Percentiles rank a stretch among this genome's conserved stretches.
phyloP scores from a whole-genome alignment of 2,329 filamentous ascomycete species.

The Rutstroemia sp. region DNA sequence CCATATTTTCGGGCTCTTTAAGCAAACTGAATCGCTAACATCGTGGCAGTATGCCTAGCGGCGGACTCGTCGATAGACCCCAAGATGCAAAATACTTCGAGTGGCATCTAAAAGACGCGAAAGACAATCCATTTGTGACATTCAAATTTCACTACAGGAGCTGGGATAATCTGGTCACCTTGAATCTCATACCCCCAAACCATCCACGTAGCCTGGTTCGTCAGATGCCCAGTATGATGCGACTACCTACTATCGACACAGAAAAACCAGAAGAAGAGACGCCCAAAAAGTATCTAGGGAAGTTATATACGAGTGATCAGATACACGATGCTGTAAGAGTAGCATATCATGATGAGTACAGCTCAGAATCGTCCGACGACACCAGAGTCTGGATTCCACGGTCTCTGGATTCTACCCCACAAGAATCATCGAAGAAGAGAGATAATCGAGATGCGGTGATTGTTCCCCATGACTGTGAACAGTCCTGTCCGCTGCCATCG shows the following conservation, averaged over 20 bases:
- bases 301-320: slow-evolving; percentile 9
- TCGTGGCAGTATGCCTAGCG: slow-evolving; percentile 40
- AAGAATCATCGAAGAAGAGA: neutral
- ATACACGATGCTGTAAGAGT: slow-evolving; percentile 1
- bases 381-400: neutral
- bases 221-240: neutral
- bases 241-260: neutral
- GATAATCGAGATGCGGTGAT: slow-evolving; percentile 5
- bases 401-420: neutral
- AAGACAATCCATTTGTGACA: slow-evolving; percentile 43
- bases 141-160: slow-evolving; percentile 52
- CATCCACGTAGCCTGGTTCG: slow-evolving; percentile 11
- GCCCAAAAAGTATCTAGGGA: slow-evolving; percentile 5
- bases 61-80: slow-evolving; percentile 45
- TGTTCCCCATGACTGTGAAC: neutral
- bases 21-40: neutral
- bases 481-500: neutral
- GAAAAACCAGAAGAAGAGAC: neutral
- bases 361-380: neutral
- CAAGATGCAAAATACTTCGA: slow-evolving; percentile 45
- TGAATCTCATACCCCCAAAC: slow-evolving; percentile 37
- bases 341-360: neutral
- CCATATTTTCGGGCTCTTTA: neutral
- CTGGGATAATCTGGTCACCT: slow-evolving; percentile 39
- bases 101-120: slow-evolving; percentile 44